Percentiles rank a stretch among this genome's conserved stretches.
phyloP scores from a whole-genome alignment of 768 basidiomycete species.

The Tricholoma terreum region DNA sequence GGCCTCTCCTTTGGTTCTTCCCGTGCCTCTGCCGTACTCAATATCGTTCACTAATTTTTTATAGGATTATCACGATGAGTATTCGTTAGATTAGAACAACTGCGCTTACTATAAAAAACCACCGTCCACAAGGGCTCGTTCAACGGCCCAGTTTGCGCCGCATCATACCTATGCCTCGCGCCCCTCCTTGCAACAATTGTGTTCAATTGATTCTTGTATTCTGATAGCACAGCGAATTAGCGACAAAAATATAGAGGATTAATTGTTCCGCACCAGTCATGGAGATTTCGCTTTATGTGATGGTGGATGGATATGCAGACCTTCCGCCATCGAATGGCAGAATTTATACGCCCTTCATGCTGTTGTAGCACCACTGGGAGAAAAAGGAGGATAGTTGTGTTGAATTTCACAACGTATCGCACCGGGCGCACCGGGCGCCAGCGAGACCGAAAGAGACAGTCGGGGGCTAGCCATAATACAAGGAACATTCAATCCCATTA shows the following conservation, averaged over 20 bases:
- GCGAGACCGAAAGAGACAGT: not conserved
- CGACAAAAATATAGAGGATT: not conserved
- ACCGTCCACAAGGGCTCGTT: conserved; percentile 24
- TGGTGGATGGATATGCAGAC: not conserved
- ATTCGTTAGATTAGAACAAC: not conserved
- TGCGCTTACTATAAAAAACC: conserved; percentile 24
- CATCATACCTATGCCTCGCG: conserved; percentile 8
- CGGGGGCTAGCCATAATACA: not conserved
- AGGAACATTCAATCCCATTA: not conserved
- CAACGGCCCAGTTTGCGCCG: conserved; percentile 18
- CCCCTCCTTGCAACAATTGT: conserved; percentile 9
- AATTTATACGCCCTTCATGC: not conserved
- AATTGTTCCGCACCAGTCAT: not conserved
- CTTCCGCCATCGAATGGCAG: not conserved
- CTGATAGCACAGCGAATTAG: not conserved
- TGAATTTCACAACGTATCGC: not conserved
- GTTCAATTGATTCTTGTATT: conserved; percentile 21
- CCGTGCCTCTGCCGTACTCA: conserved; percentile 10
- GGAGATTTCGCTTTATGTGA: not conserved
- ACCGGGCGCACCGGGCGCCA: not conserved
- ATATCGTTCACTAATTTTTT: conserved; percentile 10
- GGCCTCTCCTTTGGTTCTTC: conserved; percentile 4
- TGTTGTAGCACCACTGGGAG: not conserved
- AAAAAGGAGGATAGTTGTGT: not conserved
- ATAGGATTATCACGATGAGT: not conserved